A percentile compares a stretch with the other conserved stretches of the same genome.
phyloP scores from a whole-genome alignment of 2,329 filamentous ascomycete species.

The Trichocomaceae sp. region DNA sequence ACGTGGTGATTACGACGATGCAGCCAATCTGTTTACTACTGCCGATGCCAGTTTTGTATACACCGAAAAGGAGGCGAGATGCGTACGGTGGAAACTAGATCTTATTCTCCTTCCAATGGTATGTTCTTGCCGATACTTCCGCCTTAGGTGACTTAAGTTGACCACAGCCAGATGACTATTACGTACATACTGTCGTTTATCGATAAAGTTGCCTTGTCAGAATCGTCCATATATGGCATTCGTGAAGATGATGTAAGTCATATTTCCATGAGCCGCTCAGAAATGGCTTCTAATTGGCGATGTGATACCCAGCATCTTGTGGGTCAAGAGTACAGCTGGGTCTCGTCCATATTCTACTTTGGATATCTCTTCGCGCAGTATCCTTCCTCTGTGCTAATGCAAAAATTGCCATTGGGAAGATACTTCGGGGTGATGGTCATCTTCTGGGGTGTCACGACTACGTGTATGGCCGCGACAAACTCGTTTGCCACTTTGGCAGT shows the following conservation, averaged over 20 bases:
- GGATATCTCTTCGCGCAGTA: not conserved
- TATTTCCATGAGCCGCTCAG: not conserved
- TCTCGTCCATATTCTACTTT: constrained; percentile 2
- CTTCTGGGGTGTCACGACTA: not conserved
- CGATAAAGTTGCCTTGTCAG: not conserved
- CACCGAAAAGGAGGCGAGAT: not conserved
- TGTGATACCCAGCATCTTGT: not conserved
- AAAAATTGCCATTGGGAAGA: not conserved
- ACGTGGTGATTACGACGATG: not conserved
- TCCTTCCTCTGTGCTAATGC: not conserved
- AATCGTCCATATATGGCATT: not conserved
- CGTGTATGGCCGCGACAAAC: not conserved
- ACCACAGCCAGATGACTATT: not conserved
- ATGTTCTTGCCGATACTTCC: no score
- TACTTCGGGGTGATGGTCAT: not conserved
- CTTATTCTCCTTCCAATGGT: not conserved
- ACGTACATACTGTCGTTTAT: not conserved
- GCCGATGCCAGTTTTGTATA: not conserved
- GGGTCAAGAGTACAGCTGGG: not conserved
- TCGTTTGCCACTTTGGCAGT: not conserved
- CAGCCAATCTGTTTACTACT: not conserved
- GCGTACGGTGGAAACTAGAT: not conserved
- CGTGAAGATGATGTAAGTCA: not conserved
- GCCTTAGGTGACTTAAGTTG: not conserved
- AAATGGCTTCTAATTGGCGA: not conserved